These are phyloP conservation scores for Malus hybrid DNA, from an alignment of 331 rosid genomes.

Conservation along the genomic window DNA sequence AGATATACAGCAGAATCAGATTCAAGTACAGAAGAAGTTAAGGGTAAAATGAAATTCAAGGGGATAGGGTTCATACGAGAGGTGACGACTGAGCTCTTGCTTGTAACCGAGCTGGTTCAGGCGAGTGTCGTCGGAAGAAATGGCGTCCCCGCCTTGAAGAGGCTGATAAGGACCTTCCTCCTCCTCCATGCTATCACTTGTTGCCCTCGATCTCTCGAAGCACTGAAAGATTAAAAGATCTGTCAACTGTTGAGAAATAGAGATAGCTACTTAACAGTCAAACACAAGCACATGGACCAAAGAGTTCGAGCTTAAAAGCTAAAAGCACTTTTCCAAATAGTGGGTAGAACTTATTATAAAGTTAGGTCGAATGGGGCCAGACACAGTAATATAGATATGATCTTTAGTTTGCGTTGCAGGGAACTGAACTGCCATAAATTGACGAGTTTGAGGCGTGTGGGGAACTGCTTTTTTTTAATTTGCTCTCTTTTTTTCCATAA, in stretches of 20 bases:
- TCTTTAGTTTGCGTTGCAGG: too few relatives aligned
- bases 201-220: too few relatives aligned
- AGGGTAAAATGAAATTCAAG: too few relatives aligned
- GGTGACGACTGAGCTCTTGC: conserved; percentile 42
- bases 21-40: neutral
- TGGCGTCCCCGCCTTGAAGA: conserved; percentile 16
- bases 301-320: too few relatives aligned
- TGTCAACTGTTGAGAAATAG: too few relatives aligned
- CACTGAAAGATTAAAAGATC: too few relatives aligned
- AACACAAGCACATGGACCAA: neutral
- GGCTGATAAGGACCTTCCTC: conserved; percentile 8
- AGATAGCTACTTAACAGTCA: neutral
- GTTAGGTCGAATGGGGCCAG: too few relatives aligned
- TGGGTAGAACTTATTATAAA: neutral
- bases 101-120: conserved; percentile 42
- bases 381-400: too few relatives aligned
- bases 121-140: conserved; percentile 20
- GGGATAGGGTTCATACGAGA: conserved; percentile 21
- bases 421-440: too few relatives aligned
- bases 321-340: neutral
- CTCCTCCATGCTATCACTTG: neutral
- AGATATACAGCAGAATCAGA: neutral
- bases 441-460: too few relatives aligned
- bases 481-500: too few relatives aligned
- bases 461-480: too few relatives aligned